phyloP scores from a whole-genome alignment of 2,329 filamentous ascomycete genomes.

The Penicillium thymicola region DNA sequence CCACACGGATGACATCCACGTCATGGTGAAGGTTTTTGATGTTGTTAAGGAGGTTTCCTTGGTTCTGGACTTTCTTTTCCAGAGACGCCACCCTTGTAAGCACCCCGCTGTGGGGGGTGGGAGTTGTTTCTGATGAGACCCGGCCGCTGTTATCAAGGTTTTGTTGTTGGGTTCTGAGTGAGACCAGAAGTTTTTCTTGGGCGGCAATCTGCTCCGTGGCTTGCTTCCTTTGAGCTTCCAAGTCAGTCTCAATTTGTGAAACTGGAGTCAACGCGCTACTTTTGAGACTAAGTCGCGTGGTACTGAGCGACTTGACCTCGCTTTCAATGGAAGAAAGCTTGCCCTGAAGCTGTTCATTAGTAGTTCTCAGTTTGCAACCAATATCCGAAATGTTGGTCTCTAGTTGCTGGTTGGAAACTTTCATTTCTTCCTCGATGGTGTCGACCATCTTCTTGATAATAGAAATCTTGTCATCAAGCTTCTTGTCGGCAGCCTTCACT shows the following conservation, averaged over 20 bases:
- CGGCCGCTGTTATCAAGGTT: background rate
- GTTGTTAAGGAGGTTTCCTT: background rate
- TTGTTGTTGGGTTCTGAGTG: background rate
- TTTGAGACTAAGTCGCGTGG: background rate
- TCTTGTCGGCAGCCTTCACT: background rate
- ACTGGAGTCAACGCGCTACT: background rate
- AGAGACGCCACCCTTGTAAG: background rate
- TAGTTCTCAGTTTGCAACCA: background rate
- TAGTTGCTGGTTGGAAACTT: background rate
- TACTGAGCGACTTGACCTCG: background rate
- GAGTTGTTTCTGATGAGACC: background rate
- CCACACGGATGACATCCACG: background rate
- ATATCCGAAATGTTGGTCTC: background rate
- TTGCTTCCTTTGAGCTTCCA: background rate
- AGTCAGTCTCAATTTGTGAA: background rate
- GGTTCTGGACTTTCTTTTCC: background rate
- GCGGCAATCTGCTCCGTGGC: background rate
- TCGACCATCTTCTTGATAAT: background rate
- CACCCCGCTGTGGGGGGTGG: background rate
- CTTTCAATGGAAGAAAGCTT: background rate
- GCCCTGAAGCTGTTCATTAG: background rate
- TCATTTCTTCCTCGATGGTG: background rate
- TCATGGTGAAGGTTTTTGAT: background rate
- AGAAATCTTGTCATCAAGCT: background rate
- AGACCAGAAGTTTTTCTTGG: background rate